Evolutionary conservation across 768 basidiomycete species (phyloP).

Genomic region (Tephrocybe sp.): DNA sequence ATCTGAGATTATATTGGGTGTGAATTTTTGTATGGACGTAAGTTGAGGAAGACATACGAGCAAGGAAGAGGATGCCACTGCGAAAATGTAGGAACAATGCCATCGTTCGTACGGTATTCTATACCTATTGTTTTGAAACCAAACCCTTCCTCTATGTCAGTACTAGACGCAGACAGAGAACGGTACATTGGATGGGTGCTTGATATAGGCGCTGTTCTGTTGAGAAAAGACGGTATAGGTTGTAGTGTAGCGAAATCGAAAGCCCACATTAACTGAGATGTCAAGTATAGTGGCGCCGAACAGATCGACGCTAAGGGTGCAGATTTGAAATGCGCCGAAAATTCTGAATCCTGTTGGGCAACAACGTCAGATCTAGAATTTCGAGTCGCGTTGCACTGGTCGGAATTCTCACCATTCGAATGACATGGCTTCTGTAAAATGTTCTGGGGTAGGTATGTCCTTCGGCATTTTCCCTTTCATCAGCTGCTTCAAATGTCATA

Average conservation of each 20-base stretch:
- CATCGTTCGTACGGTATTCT: slow-evolving; percentile 44
- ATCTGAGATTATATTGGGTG: neutral
- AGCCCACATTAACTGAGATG: slow-evolving; percentile 29
- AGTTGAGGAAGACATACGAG: slow-evolving; percentile 28
- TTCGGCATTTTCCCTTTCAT: slow-evolving; percentile 41
- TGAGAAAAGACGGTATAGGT: slow-evolving; percentile 35
- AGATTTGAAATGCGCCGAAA: neutral
- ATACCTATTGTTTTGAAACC: slow-evolving; percentile 19
- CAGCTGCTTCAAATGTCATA: slow-evolving; percentile 44
- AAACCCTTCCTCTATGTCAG: neutral
- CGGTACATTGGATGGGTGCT: neutral
- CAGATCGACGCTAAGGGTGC: slow-evolving; percentile 9
- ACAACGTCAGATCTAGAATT: too few species aligned
- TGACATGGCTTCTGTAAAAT: slow-evolving; percentile 43
- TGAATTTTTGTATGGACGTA: neutral
- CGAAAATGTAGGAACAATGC: slow-evolving; percentile 49
- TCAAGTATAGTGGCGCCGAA: slow-evolving; percentile 22
- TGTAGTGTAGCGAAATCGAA: slow-evolving; percentile 39
- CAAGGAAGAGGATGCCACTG: slow-evolving; percentile 52
- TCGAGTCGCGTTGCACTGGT: neutral
- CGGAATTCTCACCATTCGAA: slow-evolving; percentile 25
- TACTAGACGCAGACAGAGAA: neutral
- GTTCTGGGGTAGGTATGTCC: slow-evolving; percentile 35
- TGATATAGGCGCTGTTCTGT: too few species aligned
- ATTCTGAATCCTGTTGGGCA: slow-evolving; percentile 24